Evolutionary conservation across 345 rosid genomes (phyloP), one percentile per base, ranked within the genome.

Genomic region (Citrus glauca): DNA sequence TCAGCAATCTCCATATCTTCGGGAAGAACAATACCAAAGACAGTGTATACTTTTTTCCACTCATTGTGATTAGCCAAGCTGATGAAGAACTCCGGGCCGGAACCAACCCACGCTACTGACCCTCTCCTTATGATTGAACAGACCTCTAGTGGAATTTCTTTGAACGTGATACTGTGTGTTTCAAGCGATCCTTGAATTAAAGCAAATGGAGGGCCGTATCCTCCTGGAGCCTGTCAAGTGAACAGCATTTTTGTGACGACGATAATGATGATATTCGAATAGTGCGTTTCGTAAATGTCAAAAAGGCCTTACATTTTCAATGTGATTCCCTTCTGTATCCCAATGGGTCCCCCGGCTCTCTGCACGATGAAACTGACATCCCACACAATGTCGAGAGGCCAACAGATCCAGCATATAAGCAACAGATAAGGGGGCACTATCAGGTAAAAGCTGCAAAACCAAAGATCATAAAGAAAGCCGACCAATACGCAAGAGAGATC

Each of bases 171-270:
- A 75, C 89, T 87, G n/a, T 83, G 83, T 57, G 85, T 88, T 77
- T 87, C 89, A 14, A 89, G 81, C 50, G 85, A 84, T 67, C 92
- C 92, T 83, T 89, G 92, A 73, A 89, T 77, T 69, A 89, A 72
- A 1, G 86, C 92, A 61, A 80, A 88, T 16, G 92, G 92, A 42
- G 92, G 89, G 70, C 92, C 92, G 45, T 80, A 85, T 9, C 92
- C 92, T 45, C 79, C 82, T 4, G 85, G 75, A 53, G 89, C 89
- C 91, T 89, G 9, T 64, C 77, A 66, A 9, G 37, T 1, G 28
- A 14, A 32, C 13, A 20, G n/a, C 24, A 38, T 14, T 17, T 59
- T 38, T 42, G 57, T 25, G 72, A 3, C 24, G 14, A 42, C 50
- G 50, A 45, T 11, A 11, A 13, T 13, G 50, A 45, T 11, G 13